phyloP scores from a whole-genome alignment of 345 rosid genomes.

The Eucalyptus sp. region DNA sequence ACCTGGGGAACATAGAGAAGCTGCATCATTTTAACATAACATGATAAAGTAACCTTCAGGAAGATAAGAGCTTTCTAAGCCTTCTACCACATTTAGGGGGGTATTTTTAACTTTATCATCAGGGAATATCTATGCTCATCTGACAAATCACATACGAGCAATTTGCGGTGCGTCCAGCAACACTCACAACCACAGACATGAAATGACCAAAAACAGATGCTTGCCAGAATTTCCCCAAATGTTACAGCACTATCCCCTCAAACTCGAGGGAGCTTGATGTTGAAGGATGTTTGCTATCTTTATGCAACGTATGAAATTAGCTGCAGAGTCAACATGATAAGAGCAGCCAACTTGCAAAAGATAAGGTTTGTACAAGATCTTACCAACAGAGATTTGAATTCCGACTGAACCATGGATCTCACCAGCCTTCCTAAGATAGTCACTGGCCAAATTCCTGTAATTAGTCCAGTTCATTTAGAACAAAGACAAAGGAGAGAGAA shows the following conservation, averaged over 20 bases:
- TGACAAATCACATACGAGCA: background rate
- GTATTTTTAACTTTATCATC: background rate
- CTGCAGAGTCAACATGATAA: background rate
- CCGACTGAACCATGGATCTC: conserved; percentile 72
- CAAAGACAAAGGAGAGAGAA: background rate
- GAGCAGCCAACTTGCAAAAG: background rate
- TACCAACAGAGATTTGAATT: conserved; percentile 59
- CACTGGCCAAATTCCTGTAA: conserved; percentile 61
- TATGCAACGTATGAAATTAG: background rate
- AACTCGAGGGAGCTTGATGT: background rate
- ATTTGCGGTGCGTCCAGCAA: background rate
- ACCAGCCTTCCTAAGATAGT: conserved; percentile 64
- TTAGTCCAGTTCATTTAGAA: background rate
- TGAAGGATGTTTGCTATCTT: background rate
- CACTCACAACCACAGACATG: background rate
- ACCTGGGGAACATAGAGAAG: background rate
- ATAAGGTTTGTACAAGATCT: background rate
- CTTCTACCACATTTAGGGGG: background rate
- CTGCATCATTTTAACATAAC: background rate
- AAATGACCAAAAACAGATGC: background rate
- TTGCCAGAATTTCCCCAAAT: background rate
- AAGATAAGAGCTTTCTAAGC: background rate
- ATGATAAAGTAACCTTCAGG: background rate
- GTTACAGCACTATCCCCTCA: background rate
- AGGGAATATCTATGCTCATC: background rate